phyloP scores from a whole-genome alignment of 345 rosid genomes.

The Populus alba region DNA sequence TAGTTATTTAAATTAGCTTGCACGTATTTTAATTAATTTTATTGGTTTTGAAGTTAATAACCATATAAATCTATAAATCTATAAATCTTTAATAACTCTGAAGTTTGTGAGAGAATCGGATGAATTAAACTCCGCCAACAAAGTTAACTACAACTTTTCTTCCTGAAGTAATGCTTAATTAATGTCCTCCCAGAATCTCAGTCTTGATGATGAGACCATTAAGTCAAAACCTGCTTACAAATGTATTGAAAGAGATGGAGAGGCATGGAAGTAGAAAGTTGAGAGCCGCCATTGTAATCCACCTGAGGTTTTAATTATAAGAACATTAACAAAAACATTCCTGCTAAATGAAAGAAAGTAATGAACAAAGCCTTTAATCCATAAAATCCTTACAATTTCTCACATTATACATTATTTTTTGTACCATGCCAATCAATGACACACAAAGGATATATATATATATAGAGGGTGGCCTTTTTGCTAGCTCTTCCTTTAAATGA shows the following conservation, averaged over 20 bases:
- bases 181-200: conserved; percentile 7
- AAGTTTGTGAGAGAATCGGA: too few species aligned
- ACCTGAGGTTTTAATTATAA: background rate
- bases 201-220: background rate
- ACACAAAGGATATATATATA: background rate
- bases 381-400: conserved; percentile 29
- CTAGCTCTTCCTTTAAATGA: conserved; percentile 7
- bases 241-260: background rate
- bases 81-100: too few species aligned
- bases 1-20: too few species aligned
- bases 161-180: background rate
- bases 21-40: too few species aligned
- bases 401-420: conserved; percentile 27
- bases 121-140: too few species aligned
- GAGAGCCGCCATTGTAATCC: background rate
- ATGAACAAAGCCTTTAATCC: conserved; percentile 18
- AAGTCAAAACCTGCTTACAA: conserved; percentile 9
- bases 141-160: background rate
- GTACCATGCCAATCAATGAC: conserved; percentile 28
- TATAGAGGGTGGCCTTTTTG: conserved; percentile 10
- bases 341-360: conserved; percentile 4
- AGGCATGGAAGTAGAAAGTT: conserved; percentile 4
- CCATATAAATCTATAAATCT: too few species aligned
- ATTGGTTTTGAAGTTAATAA: too few species aligned
- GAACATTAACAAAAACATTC: background rate